These are phyloP conservation scores for Phytophthora foliorum DNA, from an alignment of 352 stramenopile genomes.

Conservation along the genomic window DNA sequence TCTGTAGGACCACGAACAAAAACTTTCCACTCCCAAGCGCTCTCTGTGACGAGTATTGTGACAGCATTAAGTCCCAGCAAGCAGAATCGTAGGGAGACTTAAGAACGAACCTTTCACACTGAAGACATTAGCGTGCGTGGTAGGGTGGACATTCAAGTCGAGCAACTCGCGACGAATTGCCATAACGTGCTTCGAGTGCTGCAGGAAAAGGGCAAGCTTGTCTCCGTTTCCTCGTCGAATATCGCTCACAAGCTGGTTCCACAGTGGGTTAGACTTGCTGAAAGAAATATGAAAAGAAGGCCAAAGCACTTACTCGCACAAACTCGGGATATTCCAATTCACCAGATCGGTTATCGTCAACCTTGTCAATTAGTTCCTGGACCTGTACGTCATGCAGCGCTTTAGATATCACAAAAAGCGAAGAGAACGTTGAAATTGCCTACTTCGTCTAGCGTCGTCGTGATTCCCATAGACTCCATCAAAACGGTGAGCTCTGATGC, in stretches of 20 bases:
- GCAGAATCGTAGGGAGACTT: not conserved
- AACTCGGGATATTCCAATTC: slow-evolving; percentile 79
- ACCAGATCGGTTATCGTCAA: slow-evolving; percentile 76
- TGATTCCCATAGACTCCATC: slow-evolving; percentile 77
- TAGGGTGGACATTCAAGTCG: slow-evolving; percentile 47
- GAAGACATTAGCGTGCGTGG: slow-evolving; percentile 31
- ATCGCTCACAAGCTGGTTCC: slow-evolving; percentile 65
- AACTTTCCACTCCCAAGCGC: slow-evolving; percentile 64
- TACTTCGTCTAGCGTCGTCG: slow-evolving; percentile 57
- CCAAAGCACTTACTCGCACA: slow-evolving; percentile 47
- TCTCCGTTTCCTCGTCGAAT: slow-evolving; percentile 65
- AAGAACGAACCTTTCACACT: slow-evolving; percentile 55
- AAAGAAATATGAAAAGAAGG: not conserved
- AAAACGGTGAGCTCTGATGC: slow-evolving; percentile 58
- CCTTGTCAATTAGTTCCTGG: slow-evolving; percentile 71
- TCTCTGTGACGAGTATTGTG: slow-evolving; percentile 34
- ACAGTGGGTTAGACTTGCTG: not conserved
- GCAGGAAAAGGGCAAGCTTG: slow-evolving; percentile 69
- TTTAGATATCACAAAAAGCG: not conserved
- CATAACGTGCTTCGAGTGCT: slow-evolving; percentile 71
- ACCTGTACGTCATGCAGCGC: slow-evolving; percentile 35
- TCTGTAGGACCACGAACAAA: slow-evolving; percentile 37
- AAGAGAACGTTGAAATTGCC: not conserved
- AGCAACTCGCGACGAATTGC: slow-evolving; percentile 57
- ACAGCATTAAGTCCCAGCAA: not conserved